Evolutionary conservation across 179 eudicot genomes (phyloP), one percentile per base, ranked within the genome.

Genomic region (Patellifolia procumbens): DNA sequence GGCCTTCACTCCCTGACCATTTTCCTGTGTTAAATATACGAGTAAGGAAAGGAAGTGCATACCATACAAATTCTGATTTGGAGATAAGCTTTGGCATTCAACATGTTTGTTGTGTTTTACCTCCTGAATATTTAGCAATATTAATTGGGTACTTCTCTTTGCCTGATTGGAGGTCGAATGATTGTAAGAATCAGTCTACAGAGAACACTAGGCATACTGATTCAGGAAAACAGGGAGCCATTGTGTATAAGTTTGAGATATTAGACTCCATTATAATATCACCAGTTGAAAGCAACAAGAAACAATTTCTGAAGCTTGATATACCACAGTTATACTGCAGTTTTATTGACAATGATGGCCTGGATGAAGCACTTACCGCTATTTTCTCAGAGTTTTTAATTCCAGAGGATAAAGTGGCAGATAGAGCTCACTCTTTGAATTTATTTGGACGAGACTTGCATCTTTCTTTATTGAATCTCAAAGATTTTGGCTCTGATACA

Each of bases 111-210:
- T 96, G 99, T 83, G 76, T 81, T 73, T 76, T 96, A 79, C 88
- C 91, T 43, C 90, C 99, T 65, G 97, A 93, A 17, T 91, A 88
- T 80, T 76, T 96, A 65, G 89, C 96, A 20, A 76, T 91, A 61
- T 53, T 96, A 37, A 88, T 93, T 75, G 99, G 97, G 76, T 96
- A 96, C 70, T 96, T 96, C 72, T 82, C 91, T 64, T 81, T 88
- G 80, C 87, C 94, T 72, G 97, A 89, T 79, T 93, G 97, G 98
- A 81, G 70, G 48, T 61, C 82, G 70, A 45, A 73, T 67, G 78
- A 72, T 24, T 76, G 70, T 74, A 78, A 74, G 63, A 74, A 55
- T 65, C 68, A 75, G 60, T 58, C 55, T 65, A 58, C 74, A 46
- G 80, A 77, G 24, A 80, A 72, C 29, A 24, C 20, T 13, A 80